Evolutionary conservation across 441 rosid genomes (phyloP), one percentile per base, ranked within the genome.

Genomic region (Gossypium schwendimanii): DNA sequence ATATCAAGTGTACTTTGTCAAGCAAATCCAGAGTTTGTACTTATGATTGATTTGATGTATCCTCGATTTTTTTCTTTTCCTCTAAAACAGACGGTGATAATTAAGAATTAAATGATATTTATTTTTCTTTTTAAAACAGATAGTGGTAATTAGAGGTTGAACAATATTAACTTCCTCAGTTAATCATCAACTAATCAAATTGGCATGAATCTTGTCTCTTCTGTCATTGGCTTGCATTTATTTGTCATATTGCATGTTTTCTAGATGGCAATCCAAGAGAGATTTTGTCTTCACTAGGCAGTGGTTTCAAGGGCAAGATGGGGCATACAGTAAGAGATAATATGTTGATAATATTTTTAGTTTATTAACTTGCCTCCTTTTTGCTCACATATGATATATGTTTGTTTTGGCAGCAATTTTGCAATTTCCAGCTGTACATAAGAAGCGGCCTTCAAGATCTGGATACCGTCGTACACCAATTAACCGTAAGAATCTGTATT

Each of bases 271-370:
- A 65, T 87, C 97, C 45, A 92, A 85, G 79, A 90, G 83, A 84
- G 99, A 96, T 87, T 96, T 96, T 86, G 82, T 96, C 74, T 96
- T 90, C 87, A 89, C 99, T 59, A 86, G 99, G 76, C 98, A 93
- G 77, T 96, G 99, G 99, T 92, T 96, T 85, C 87, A 83, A 61
- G 94, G 92, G 70, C 99, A 93, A 84, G 98, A 93, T 82, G 99
- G 99, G 73, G 87, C 94, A 80, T 96, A 96, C 64, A 91, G 99
- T 96, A 87, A 90, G 99, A 89, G 98, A 65, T n/a, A 75, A 71
- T 73, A 75, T 45, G 28, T 52, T 24, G 71, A 41, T 69, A 57
- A 63, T 72, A 44, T 47, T 69, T 50, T 20, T 24, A 49, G 49
- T 60, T 70, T 47, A 59, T 58, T 58, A 66, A 65, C 28, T 63